These are phyloP conservation scores for Crithidia acanthocephali DNA, from an alignment of 208 protist genomes.

Conservation along the genomic window DNA sequence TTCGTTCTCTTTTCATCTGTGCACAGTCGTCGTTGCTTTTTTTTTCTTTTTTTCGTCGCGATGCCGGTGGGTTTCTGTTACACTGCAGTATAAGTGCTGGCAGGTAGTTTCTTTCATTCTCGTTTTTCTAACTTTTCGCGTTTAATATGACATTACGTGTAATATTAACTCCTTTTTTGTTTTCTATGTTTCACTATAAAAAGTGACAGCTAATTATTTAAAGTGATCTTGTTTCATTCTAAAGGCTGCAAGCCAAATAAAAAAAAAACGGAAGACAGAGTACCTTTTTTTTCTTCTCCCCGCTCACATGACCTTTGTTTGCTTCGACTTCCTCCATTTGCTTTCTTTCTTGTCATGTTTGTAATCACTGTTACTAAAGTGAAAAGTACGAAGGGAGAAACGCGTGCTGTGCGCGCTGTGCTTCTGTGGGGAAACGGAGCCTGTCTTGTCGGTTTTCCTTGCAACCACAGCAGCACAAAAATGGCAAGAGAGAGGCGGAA, in stretches of 20 bases:
- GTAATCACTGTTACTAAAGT: neutral
- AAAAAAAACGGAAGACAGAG: neutral
- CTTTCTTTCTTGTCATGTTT: neutral
- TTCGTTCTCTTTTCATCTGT: slow-evolving; percentile 7
- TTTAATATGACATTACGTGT: slow-evolving; percentile 14
- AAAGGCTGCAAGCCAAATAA: too few relatives aligned
- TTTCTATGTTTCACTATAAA: slow-evolving; percentile 1
- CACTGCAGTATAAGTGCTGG: too few relatives aligned
- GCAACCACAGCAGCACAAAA: too few relatives aligned
- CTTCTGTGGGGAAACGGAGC: too few relatives aligned
- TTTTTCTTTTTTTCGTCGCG: too few relatives aligned
- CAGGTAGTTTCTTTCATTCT: neutral
- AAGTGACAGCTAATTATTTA: neutral
- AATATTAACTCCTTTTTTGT: slow-evolving; percentile 1
- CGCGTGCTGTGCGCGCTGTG: too few relatives aligned
- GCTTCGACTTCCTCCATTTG: neutral
- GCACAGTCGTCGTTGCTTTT: too few relatives aligned
- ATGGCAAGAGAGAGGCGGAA: too few relatives aligned
- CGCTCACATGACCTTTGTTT: slow-evolving; percentile 1
- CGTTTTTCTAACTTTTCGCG: slow-evolving; percentile 13
- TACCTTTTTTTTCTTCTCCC: neutral
- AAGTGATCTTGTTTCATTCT: too few relatives aligned
- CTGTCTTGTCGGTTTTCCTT: too few relatives aligned
- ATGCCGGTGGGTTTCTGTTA: too few relatives aligned
- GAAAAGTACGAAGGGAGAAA: too few relatives aligned